A percentile compares a stretch with the other conserved stretches of the same genome.
These are phyloP conservation scores for Rhizoclosmatium globosum DNA, from an alignment of 192 early-diverging fungal species.

Conservation along the genomic window DNA sequence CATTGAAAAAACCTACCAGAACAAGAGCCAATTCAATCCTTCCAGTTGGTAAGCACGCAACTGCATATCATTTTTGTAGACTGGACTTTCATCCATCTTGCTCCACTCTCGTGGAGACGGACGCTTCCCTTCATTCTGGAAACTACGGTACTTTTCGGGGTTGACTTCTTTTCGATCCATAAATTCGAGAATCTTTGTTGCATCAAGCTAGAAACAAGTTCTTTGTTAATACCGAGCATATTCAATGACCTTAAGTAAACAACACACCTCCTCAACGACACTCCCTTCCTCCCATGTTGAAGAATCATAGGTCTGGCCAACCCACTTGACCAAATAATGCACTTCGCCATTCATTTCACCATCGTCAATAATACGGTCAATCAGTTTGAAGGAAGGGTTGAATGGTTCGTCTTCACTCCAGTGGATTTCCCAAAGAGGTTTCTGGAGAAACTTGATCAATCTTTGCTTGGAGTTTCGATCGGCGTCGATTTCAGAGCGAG, in stretches of 20 bases:
- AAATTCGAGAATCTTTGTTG: slow-evolving; percentile 72
- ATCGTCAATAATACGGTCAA: slow-evolving; percentile 86
- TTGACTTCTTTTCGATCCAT: slow-evolving; percentile 66
- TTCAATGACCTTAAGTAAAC: background rate
- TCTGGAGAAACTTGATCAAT: slow-evolving; percentile 78
- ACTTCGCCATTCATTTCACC: slow-evolving; percentile 73
- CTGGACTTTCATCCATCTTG: slow-evolving; percentile 70
- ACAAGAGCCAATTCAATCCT: slow-evolving; percentile 84
- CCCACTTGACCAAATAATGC: slow-evolving; percentile 84
- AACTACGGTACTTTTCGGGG: slow-evolving; percentile 53
- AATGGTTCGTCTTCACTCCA: slow-evolving; percentile 69
- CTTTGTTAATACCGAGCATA: background rate
- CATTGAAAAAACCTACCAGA: slow-evolving; percentile 56
- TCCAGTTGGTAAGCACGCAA: slow-evolving; percentile 82
- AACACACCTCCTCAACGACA: slow-evolving; percentile 57
- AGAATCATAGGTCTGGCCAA: slow-evolving; percentile 70
- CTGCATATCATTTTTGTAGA: slow-evolving; percentile 75
- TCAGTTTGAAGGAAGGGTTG: slow-evolving; percentile 72
- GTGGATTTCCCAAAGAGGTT: slow-evolving; percentile 62
- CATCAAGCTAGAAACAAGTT: slow-evolving; percentile 56
- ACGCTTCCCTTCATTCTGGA: slow-evolving; percentile 40
- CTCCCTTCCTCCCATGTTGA: slow-evolving; percentile 78
- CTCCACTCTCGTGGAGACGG: slow-evolving; percentile 57
- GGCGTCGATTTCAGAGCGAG: slow-evolving; percentile 51
- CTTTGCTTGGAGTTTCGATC: slow-evolving; percentile 73